These are phyloP conservation scores for Verticillium alfalfae DNA, from an alignment of 2,329 filamentous ascomycete species.

Conservation along the genomic window DNA sequence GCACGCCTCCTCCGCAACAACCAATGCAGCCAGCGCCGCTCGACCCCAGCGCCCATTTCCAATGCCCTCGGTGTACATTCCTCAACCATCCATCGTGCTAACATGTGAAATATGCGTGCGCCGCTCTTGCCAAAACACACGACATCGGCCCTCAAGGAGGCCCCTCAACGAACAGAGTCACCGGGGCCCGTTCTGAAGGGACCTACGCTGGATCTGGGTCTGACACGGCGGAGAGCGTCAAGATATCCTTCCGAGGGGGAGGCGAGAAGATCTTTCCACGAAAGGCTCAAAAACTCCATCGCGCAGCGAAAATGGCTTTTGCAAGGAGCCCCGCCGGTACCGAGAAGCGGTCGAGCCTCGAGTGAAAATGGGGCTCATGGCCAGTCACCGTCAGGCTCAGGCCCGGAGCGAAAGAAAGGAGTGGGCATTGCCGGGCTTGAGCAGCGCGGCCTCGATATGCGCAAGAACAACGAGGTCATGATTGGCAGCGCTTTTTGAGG, in stretches of 20 bases:
- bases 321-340: conserved; percentile 82
- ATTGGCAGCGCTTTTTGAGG: conserved; percentile 93
- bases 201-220: conserved; percentile 26
- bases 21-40: neutral
- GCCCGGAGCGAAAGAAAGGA: conserved; percentile 44
- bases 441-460: conserved; percentile 73
- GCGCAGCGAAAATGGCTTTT: conserved; percentile 94
- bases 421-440: conserved; percentile 92
- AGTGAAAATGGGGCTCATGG: conserved; percentile 28
- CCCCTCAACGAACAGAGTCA: conserved; percentile 57
- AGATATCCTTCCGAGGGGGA: conserved; percentile 84
- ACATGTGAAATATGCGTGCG: conserved; percentile 87
- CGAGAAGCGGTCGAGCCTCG: conserved; percentile 45
- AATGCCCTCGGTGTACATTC: conserved; percentile 89
- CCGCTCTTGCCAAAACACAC: conserved; percentile 52
- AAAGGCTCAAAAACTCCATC: conserved; percentile 80
- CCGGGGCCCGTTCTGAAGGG: conserved; percentile 65
- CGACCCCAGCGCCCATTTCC: conserved; percentile 31
- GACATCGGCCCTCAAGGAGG: conserved; percentile 28
- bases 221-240: conserved; percentile 70
- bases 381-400: conserved; percentile 7
- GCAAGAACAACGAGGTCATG: conserved; percentile 87
- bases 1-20: neutral
- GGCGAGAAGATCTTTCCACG: conserved; percentile 90
- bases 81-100: conserved; percentile 81